These are phyloP conservation scores for Capronia coronata DNA, from an alignment of 2,329 filamentous ascomycete genomes.

Conservation along the genomic window DNA sequence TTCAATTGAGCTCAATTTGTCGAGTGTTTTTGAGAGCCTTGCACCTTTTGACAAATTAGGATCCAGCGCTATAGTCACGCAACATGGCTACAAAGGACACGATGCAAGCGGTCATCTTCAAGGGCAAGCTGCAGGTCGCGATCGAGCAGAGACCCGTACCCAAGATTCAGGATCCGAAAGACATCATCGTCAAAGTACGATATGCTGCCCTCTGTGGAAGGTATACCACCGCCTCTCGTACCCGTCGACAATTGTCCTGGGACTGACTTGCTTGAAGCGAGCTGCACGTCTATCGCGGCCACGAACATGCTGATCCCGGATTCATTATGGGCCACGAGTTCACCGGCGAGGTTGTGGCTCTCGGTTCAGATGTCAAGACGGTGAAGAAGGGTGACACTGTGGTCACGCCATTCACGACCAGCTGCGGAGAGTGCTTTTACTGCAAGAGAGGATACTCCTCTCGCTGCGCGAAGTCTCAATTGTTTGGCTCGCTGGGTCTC, in stretches of 20 bases:
- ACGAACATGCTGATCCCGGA: slow-evolving; percentile 60
- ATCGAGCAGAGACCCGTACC: slow-evolving; percentile 76
- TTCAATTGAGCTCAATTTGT: too few species aligned
- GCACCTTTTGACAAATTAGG: background rate
- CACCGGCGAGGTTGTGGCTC: slow-evolving; percentile 64
- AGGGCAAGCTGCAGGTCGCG: slow-evolving; percentile 66
- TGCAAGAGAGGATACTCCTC: slow-evolving; percentile 71
- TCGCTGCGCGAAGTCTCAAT: slow-evolving; percentile 61
- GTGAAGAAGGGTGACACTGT: slow-evolving; percentile 70
- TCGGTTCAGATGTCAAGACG: slow-evolving; percentile 60
- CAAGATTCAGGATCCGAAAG: slow-evolving; percentile 60
- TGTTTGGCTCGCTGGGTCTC: slow-evolving; percentile 64
- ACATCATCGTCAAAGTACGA: slow-evolving; percentile 76
- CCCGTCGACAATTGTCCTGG: background rate
- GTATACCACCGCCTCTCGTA: slow-evolving; percentile 40
- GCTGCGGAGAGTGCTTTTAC: slow-evolving; percentile 76
- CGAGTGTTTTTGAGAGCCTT: too few species aligned
- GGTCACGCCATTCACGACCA: slow-evolving; percentile 76
- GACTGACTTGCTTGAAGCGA: slow-evolving; percentile 51
- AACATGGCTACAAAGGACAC: slow-evolving; percentile 40
- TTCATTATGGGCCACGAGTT: slow-evolving; percentile 77
- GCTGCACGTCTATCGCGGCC: slow-evolving; percentile 77
- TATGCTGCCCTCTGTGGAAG: slow-evolving; percentile 83
- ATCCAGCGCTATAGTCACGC: background rate
- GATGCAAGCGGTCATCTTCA: slow-evolving; percentile 88